Percentiles rank a stretch among this genome's conserved stretches.
Evolutionary conservation across 2,329 filamentous ascomycete genomes (phyloP).

Genomic region (Fusarium buharicum): DNA sequence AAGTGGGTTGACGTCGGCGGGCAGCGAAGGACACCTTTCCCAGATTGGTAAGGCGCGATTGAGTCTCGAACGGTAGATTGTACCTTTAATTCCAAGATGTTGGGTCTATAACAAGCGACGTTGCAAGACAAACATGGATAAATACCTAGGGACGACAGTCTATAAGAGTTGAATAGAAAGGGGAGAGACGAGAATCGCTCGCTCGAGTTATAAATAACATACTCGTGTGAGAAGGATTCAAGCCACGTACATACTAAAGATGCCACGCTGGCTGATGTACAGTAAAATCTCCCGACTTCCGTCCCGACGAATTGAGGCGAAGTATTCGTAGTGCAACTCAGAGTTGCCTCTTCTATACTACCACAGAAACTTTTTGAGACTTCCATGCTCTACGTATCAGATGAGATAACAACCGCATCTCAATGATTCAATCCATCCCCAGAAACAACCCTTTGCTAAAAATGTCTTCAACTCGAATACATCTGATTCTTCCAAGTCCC

Average conservation of each 20-base stretch:
- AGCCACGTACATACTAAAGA: constrained; percentile 31
- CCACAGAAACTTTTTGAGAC: too few relatives aligned
- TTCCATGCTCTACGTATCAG: too few relatives aligned
- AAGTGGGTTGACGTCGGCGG: constrained; percentile 42
- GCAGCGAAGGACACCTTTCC: constrained; percentile 33
- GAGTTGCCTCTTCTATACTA: too few relatives aligned
- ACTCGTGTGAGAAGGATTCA: constrained; percentile 1
- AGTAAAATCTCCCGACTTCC: constrained; percentile 21
- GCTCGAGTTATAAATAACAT: constrained; percentile 12
- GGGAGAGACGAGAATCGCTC: not conserved
- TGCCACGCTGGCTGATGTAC: constrained; percentile 43
- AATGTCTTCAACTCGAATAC: too few relatives aligned
- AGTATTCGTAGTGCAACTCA: constrained; percentile 4
- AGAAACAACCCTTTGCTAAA: too few relatives aligned
- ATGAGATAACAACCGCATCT: too few relatives aligned
- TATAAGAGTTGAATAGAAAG: not conserved
- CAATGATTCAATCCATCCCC: too few relatives aligned
- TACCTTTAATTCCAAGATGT: constrained; percentile 25
- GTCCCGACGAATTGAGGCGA: constrained; percentile 29
- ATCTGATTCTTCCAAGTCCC: not conserved
- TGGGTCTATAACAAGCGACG: not conserved
- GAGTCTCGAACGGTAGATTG: constrained; percentile 22
- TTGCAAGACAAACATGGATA: not conserved
- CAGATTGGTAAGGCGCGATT: constrained; percentile 11
- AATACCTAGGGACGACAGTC: not conserved